These are phyloP conservation scores for Talaromyces sp. DNA, from an alignment of 2,329 filamentous ascomycete species.

Conservation along the genomic window DNA sequence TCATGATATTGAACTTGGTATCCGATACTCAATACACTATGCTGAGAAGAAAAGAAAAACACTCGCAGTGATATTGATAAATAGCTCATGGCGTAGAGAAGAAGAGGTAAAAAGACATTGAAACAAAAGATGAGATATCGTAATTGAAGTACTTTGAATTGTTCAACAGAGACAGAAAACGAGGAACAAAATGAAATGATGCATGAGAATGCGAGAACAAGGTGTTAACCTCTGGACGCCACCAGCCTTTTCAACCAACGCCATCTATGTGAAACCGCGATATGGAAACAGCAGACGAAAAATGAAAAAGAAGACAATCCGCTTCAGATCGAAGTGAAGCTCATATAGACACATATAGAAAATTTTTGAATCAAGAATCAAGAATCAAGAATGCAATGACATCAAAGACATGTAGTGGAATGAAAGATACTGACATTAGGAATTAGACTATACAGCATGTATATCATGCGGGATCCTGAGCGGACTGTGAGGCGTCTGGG, in stretches of 20 bases:
- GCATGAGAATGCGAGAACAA: slow-evolving; percentile 12
- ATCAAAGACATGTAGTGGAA: slow-evolving; percentile 27
- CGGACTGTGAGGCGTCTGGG: slow-evolving; percentile 31
- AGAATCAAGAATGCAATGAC: slow-evolving; percentile 15
- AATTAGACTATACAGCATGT: slow-evolving; percentile 29
- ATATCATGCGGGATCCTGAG: slow-evolving; percentile 34
- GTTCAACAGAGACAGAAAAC: neutral
- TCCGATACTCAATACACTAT: neutral
- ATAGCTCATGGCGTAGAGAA: neutral
- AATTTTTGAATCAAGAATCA: slow-evolving; percentile 16
- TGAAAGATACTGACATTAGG: slow-evolving; percentile 28
- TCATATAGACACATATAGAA: slow-evolving; percentile 33
- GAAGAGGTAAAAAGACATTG: neutral
- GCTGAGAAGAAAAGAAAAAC: neutral
- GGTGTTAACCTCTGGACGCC: slow-evolving; percentile 26
- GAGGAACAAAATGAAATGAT: slow-evolving; percentile 6
- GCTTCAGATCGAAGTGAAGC: slow-evolving; percentile 17
- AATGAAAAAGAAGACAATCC: slow-evolving; percentile 22
- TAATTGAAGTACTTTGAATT: neutral
- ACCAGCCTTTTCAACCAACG: slow-evolving; percentile 33
- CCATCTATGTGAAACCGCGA: slow-evolving; percentile 35
- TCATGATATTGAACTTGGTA: neutral
- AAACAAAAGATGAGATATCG: slow-evolving; percentile 1
- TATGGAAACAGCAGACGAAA: slow-evolving; percentile 26
- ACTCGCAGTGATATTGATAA: neutral